Base-by-base conservation (phyloP, 2,329 filamentous ascomycete genomes). In the Epichloe aotearoae region DNA sequence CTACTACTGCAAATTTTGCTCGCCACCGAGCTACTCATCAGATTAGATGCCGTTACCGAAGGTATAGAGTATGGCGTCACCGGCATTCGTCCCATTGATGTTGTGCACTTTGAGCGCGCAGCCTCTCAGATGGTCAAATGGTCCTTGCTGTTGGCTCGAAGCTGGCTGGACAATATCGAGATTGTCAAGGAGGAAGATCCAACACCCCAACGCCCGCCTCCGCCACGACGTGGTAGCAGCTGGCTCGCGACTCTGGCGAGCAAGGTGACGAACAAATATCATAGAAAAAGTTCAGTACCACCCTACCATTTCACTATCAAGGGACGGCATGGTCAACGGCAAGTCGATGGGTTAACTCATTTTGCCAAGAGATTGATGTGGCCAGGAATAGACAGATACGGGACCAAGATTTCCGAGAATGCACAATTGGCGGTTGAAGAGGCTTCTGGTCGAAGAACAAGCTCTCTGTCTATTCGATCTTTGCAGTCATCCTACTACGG, bases 111-210 rank as follows among this genome's bases (percentile, higher is more conserved):
- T 52, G 80, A 84, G 58, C 76, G 77, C 56, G 75, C 77, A 41
- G 79, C 80, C 26, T 83, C 75, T 23, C 62, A 69, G 12, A 75
- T 77, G n/a, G 79, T 84, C 19, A 81, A 77, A 58, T 85, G 82
- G 82, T 83, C 82, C 4, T 65, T 85, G 39, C 69, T 83, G 40
- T 69, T 85, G 34, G 82, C 82, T 15, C 72, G 80, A 26, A 73
- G 74, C 42, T 85, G 82, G 81, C 71, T 85, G n/a, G 78, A 84
- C 54, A 84, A 85, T 53, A 81, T 85, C 33, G 73, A 74, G 8
- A 69, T 85, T 23, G 70, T 74, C 48, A 75, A 71, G 55, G 64
- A 69, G 26, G 66, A 71, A 46, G 57, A 61, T 15, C 42, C 57
- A 3, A 46, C 53, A 7, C 33, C 55, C 3, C 46, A 46, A 23